A percentile compares a stretch with the other conserved stretches of the same genome.
Evolutionary conservation across 768 basidiomycete species (phyloP).

Genomic region (Neoboletus subvelutipes): DNA sequence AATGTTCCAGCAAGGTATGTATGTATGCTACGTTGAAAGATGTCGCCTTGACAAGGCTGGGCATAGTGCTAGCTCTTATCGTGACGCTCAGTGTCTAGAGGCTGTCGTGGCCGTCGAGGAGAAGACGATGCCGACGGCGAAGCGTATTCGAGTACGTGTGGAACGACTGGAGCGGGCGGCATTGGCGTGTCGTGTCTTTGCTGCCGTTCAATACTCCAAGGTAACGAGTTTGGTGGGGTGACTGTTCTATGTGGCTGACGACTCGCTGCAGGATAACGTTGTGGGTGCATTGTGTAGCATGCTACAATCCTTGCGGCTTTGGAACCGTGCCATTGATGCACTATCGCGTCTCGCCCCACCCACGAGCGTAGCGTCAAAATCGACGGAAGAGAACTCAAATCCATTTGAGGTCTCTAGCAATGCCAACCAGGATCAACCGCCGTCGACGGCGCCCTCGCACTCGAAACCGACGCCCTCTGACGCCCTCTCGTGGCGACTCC

Average conservation of each 20-base stretch:
- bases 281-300: constrained; percentile 54
- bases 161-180: constrained; percentile 67
- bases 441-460: constrained; percentile 11
- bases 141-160: constrained; percentile 60
- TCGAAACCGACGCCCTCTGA: constrained; percentile 38
- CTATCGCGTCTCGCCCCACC: constrained; percentile 57
- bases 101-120: constrained; percentile 42
- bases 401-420: constrained; percentile 54
- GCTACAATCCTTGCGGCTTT: constrained; percentile 71
- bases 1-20: constrained; percentile 59
- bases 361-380: constrained; percentile 22
- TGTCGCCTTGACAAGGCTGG: neutral
- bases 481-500: constrained; percentile 72
- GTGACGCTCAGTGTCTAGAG: constrained; percentile 56
- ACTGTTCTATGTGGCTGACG: neutral
- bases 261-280: constrained; percentile 53
- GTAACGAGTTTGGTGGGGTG: constrained; percentile 38
- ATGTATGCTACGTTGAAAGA: neutral
- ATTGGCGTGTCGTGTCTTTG: constrained; percentile 66
- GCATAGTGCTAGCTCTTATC: constrained; percentile 50
- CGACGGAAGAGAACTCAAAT: constrained; percentile 40
- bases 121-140: constrained; percentile 48
- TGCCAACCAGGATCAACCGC: constrained; percentile 29
- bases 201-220: constrained; percentile 64
- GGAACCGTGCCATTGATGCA: constrained; percentile 76